Evolutionary conservation across 1,139 yeast species (phyloP).

Genomic region (Pichia sp.): DNA sequence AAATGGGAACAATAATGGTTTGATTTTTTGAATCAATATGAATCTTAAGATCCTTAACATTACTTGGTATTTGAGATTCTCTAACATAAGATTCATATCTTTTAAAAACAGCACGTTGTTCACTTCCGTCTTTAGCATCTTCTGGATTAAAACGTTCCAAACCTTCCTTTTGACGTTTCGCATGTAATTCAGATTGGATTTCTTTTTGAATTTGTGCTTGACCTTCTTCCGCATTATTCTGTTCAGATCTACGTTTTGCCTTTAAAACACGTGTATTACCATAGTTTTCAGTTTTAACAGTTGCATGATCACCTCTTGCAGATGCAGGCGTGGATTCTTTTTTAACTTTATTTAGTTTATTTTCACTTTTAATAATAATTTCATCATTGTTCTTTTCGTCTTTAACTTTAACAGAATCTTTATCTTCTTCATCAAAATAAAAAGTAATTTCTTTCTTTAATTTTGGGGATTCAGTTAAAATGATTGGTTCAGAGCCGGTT

Average conservation of each 20-base stretch:
- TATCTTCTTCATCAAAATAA: conserved; percentile 70
- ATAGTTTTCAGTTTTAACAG: conserved; percentile 32
- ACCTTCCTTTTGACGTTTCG: conserved; percentile 82
- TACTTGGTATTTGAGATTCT: conserved; percentile 82
- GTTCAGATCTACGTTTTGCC: conserved; percentile 75
- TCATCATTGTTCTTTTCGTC: conserved; percentile 1
- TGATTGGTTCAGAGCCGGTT: conserved; percentile 52
- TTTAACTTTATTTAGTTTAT: conserved; percentile 1
- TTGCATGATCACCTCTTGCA: conserved; percentile 10
- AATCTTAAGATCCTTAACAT: conserved; percentile 76
- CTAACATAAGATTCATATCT: conserved; percentile 91
- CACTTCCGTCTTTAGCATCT: conserved; percentile 62
- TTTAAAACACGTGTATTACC: conserved; percentile 58
- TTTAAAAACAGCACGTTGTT: conserved; percentile 70
- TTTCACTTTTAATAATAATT: conserved; percentile 5
- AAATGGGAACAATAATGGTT: conserved; percentile 83
- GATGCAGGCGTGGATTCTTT: conserved; percentile 4
- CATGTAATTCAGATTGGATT: conserved; percentile 77
- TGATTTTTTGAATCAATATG: conserved; percentile 86
- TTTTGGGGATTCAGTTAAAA: conserved; percentile 73
- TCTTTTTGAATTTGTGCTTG: conserved; percentile 79
- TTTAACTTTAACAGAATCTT: conserved; percentile 4
- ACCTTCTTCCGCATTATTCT: conserved; percentile 66
- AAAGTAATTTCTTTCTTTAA: conserved; percentile 71
- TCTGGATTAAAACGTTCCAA: conserved; percentile 68